Conservation (phyloP, 371 early-diverging fungal genomes). For the Mucor saturninus region DNA sequence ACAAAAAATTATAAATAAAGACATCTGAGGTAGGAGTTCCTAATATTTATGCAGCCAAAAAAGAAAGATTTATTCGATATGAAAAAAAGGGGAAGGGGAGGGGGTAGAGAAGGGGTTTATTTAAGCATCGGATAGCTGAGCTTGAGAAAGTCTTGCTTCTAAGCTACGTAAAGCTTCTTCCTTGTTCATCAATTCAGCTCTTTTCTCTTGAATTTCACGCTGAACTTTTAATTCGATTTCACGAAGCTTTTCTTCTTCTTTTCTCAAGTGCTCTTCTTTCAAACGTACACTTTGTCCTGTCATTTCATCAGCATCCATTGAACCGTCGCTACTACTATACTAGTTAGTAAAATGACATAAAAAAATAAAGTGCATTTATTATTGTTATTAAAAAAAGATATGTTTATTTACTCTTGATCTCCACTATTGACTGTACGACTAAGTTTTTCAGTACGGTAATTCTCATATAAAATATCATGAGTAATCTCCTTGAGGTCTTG, state of each 20-base stretch:
- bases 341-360: constrained; percentile 1
- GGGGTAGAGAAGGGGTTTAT: not conserved
- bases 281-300: constrained; percentile 54
- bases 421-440: constrained; percentile 64
- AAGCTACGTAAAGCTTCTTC: constrained; percentile 62
- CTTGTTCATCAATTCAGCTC: constrained; percentile 61
- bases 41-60: constrained; percentile 6
- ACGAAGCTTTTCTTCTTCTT: constrained; percentile 68
- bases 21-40: not conserved
- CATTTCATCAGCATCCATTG: constrained; percentile 58
- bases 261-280: constrained; percentile 67
- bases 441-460: constrained; percentile 92
- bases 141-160: constrained; percentile 58
- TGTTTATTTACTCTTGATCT: constrained; percentile 42
- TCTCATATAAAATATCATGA: constrained; percentile 85
- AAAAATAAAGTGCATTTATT: not conserved
- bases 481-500: constrained; percentile 93
- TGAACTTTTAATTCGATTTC: constrained; percentile 66
- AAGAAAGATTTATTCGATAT: not conserved
- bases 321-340: constrained; percentile 33
- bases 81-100: not conserved
- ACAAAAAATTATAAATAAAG: not conserved
- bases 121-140: constrained; percentile 45
- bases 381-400: not conserved
- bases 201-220: constrained; percentile 63